phyloP scores from a whole-genome alignment of 2,329 filamentous ascomycete genomes.

The Zalaria obscura region DNA sequence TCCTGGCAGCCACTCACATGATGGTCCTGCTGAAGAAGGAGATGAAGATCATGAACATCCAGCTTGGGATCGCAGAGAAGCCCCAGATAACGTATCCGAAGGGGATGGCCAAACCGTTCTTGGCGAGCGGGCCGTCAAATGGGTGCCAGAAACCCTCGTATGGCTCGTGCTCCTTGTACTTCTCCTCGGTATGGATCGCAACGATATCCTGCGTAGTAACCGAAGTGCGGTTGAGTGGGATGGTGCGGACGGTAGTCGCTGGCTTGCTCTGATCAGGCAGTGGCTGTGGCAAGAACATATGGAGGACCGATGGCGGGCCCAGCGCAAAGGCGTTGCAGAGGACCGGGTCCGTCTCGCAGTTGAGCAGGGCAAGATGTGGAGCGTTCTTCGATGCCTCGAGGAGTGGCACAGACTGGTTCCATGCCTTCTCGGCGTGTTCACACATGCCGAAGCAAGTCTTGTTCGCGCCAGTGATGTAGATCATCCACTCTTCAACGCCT shows the following conservation, averaged over 20 bases:
- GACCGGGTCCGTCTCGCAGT: constrained; percentile 61
- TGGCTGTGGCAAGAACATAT: constrained; percentile 45
- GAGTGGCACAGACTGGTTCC: constrained; percentile 33
- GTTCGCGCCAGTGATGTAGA: constrained; percentile 62
- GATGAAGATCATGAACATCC: constrained; percentile 64
- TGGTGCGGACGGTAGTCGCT: constrained; percentile 48
- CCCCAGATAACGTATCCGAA: constrained; percentile 54
- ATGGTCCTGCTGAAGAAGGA: constrained; percentile 59
- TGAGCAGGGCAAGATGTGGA: constrained; percentile 54
- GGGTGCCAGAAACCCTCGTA: constrained; percentile 63
- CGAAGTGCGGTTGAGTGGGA: constrained; percentile 55
- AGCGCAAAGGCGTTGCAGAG: constrained; percentile 64
- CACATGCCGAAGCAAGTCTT: constrained; percentile 66
- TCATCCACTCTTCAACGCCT: constrained; percentile 60
- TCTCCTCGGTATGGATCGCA: constrained; percentile 45
- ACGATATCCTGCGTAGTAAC: constrained; percentile 50
- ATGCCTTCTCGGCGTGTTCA: constrained; percentile 45
- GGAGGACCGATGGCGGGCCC: constrained; percentile 49
- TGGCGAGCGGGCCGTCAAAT: constrained; percentile 52
- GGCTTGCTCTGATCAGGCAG: constrained; percentile 50
- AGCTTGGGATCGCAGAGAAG: constrained; percentile 47
- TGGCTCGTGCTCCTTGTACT: constrained; percentile 34
- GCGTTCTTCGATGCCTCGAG: constrained; percentile 46
- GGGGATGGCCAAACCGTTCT: constrained; percentile 48
- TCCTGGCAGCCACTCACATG: constrained; percentile 47